These are phyloP conservation scores for Penicillium oxalicum DNA, from an alignment of 2,329 filamentous ascomycete species.

Conservation along the genomic window DNA sequence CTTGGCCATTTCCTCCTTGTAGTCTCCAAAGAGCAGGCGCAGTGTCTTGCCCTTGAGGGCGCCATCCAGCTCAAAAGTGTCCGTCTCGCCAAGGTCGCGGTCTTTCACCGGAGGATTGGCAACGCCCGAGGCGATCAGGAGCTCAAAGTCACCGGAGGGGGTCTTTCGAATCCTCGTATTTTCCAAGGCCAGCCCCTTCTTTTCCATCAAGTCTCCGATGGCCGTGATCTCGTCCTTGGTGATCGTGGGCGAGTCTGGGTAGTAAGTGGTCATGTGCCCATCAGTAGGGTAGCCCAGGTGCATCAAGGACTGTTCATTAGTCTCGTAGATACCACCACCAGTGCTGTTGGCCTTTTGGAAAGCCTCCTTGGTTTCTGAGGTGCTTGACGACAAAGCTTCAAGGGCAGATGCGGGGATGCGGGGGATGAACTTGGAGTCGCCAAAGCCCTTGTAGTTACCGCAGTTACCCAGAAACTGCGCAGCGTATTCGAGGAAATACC, in stretches of 20 bases:
- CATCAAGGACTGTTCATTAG: slow-evolving; percentile 58
- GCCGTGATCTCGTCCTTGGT: slow-evolving; percentile 68
- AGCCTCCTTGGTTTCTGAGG: slow-evolving; percentile 55
- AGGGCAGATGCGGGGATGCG: slow-evolving; percentile 60
- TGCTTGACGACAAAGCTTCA: slow-evolving; percentile 56
- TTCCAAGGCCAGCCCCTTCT: slow-evolving; percentile 64
- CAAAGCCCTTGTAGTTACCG: slow-evolving; percentile 84
- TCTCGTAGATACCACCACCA: slow-evolving; percentile 64
- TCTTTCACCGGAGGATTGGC: slow-evolving; percentile 55
- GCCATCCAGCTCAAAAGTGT: slow-evolving; percentile 56
- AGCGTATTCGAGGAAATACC: slow-evolving; percentile 68
- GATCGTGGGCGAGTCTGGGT: slow-evolving; percentile 68
- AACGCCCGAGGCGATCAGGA: slow-evolving; percentile 66
- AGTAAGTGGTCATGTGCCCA: slow-evolving; percentile 76
- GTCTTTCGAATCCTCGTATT: slow-evolving; percentile 71
- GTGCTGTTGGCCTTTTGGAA: slow-evolving; percentile 57
- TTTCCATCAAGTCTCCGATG: slow-evolving; percentile 66
- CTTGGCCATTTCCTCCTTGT: slow-evolving; percentile 63
- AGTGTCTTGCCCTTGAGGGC: slow-evolving; percentile 61
- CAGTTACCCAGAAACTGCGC: slow-evolving; percentile 73
- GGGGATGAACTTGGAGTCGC: slow-evolving; percentile 77
- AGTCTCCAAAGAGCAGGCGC: slow-evolving; percentile 68
- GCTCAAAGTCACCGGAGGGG: slow-evolving; percentile 58
- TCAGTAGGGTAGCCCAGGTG: slow-evolving; percentile 69
- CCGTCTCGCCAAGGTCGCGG: slow-evolving; percentile 63